A percentile compares a stretch with the other conserved stretches of the same genome.
These are phyloP conservation scores for Fusarium secorum DNA, from an alignment of 2,329 filamentous ascomycete species.

Conservation along the genomic window DNA sequence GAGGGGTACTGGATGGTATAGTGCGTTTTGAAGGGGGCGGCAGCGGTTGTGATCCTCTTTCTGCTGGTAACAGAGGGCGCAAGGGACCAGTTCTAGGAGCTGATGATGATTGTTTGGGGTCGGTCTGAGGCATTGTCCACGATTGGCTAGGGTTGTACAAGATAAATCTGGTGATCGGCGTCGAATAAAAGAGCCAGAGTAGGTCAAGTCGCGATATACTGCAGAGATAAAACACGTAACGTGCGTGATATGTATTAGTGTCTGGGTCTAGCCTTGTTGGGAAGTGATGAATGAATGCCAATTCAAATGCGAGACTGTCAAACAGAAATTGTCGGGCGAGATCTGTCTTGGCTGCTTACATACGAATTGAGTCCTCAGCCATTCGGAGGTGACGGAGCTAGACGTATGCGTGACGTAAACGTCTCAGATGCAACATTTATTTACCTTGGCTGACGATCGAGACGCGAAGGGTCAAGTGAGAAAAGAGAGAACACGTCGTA, in stretches of 20 bases:
- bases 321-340: neutral
- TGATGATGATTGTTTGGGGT: neutral
- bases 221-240: neutral
- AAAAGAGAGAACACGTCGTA: too few species aligned
- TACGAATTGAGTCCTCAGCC: neutral
- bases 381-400: neutral
- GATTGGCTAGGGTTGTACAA: neutral
- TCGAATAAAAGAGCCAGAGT: too few species aligned
- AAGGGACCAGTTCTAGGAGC: neutral
- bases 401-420: neutral
- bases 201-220: neutral
- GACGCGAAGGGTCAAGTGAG: neutral
- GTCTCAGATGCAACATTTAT: neutral
- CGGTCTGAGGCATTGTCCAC: neutral
- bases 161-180: too few species aligned
- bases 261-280: too few species aligned
- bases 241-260: neutral
- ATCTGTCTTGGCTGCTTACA: neutral
- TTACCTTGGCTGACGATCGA: neutral
- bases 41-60: accelerated
- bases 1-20: too few species aligned
- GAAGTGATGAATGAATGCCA: neutral
- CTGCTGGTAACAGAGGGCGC: slow-evolving; percentile 3
- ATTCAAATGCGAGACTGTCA: neutral
- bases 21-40: accelerated